These are phyloP conservation scores for Cenchrus purpureus DNA, from an alignment of 176 grass and related monocot species.

Conservation along the genomic window DNA sequence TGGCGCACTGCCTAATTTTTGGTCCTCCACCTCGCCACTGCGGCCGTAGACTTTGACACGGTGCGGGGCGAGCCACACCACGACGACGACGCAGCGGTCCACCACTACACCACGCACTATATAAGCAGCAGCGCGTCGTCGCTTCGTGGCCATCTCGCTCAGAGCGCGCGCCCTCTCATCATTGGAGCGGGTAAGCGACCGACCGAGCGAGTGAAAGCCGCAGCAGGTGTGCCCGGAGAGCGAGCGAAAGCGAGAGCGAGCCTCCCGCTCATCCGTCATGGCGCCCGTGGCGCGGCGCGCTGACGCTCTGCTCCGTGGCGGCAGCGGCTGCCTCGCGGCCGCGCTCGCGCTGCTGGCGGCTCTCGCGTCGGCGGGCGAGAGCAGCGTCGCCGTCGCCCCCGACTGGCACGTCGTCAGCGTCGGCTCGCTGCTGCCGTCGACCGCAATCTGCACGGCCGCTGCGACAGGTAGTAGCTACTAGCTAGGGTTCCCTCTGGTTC, in stretches of 20 bases:
- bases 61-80: neutral
- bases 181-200: neutral
- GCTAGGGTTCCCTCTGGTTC: too few relatives aligned
- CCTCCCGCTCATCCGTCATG: neutral
- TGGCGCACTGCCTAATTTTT: slow-evolving; percentile 40
- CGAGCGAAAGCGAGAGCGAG: too few relatives aligned
- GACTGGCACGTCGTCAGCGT: slow-evolving; percentile 56
- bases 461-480: slow-evolving; percentile 37
- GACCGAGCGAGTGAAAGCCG: neutral
- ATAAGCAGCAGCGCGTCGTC: neutral
- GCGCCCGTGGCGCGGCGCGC: neutral
- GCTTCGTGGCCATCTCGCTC: too few relatives aligned
- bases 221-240: neutral
- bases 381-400: neutral
- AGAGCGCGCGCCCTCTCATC: neutral
- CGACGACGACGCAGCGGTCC: neutral
- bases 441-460: slow-evolving; percentile 28
- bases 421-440: slow-evolving; percentile 43
- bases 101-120: neutral
- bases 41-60: neutral
- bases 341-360: neutral
- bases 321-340: neutral
- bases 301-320: neutral
- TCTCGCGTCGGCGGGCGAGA: neutral
- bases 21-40: neutral